Percentiles rank a stretch among this genome's conserved stretches.
Conservation (phyloP, 2,329 filamentous ascomycete species). For the Trichoderma pleuroti region DNA sequence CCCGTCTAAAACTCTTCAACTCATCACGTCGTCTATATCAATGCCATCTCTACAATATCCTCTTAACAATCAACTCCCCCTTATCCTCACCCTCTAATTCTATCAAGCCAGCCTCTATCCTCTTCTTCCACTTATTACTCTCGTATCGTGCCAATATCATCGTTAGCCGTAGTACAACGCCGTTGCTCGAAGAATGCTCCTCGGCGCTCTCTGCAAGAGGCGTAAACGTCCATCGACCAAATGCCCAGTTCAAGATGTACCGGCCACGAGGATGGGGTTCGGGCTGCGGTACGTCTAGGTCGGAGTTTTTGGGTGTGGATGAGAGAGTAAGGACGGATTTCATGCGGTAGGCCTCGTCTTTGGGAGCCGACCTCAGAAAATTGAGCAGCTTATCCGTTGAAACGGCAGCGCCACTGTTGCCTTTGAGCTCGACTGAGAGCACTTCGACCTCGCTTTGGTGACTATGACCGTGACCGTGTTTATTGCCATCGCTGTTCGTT, state of each 20-base stretch:
- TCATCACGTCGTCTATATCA: constrained; percentile 10
- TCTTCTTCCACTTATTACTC: constrained; percentile 73
- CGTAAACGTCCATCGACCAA: constrained; percentile 91
- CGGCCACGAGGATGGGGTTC: constrained; percentile 39
- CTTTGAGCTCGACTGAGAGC: constrained; percentile 69
- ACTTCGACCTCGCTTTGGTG: constrained; percentile 92
- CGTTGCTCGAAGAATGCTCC: constrained; percentile 54
- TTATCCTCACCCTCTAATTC: constrained; percentile 45
- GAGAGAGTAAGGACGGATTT: constrained; percentile 63
- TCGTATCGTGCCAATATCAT: constrained; percentile 71
- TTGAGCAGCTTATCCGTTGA: constrained; percentile 61
- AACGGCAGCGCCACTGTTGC: constrained; percentile 38
- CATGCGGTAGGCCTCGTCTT: constrained; percentile 94
- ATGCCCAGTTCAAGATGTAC: constrained; percentile 98
- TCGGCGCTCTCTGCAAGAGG: constrained; percentile 40
- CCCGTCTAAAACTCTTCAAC: not conserved
- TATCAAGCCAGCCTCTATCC: constrained; percentile 57
- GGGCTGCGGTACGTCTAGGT: constrained; percentile 41
- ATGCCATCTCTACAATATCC: constrained; percentile 39
- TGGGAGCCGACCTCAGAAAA: constrained; percentile 70
- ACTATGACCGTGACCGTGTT: constrained; percentile 36
- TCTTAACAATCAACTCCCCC: constrained; percentile 51
- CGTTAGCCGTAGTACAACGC: constrained; percentile 65
- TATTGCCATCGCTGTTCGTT: constrained; percentile 28
- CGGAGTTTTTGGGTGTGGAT: constrained; percentile 47